Evolutionary conservation across 148 eudicot genomes (phyloP), one percentile per base, ranked within the genome.

Genomic region (Chenopodium suecicum): DNA sequence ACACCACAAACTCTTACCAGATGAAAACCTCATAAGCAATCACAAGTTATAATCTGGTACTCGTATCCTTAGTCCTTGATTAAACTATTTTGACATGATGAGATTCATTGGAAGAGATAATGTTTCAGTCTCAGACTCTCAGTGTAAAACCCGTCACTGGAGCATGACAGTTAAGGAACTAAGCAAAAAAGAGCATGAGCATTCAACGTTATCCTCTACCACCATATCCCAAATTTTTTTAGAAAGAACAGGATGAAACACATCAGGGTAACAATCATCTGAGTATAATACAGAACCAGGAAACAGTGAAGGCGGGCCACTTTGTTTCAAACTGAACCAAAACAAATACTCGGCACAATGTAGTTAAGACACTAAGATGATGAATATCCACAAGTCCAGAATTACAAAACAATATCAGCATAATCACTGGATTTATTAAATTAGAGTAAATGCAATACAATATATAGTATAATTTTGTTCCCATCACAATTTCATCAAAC

Each of bases 381-480:
- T 5, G 23, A 1, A 62, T n/a, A 62, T 29, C 58, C 16, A 44
- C 34, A 13, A 78, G n/a, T 44, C n/a, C 17, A 52, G 2, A 19
- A 19, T 70, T 12, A 41, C 50, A 41, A 31, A 31, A 1, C 69
- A 58, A 66, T 58, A 23, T 20, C 73, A 83, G 20, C 16, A 77
- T 78, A 77, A 81, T 41, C 78, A 80, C 73, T 84, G 47, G 25
- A 77, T 70, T 85, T 85, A 78, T 85, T 78, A 78, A 74, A 66
- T 66, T 84, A 62, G 48, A 78, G 69, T 78, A 70, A 80, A 82
- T 41, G 64, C 48, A 84, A 83, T 83, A 73, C 78, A 79, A 73
- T 82, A 85, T 82, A 23, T 80, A 32, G 54, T 75, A 48, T 85
- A 77, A 65, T 37, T 80, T 22, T 48, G 48, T 66, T 82, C 76